phyloP scores from a whole-genome alignment of 73 alveolate species.

The Tetrahymena borealis region DNA sequence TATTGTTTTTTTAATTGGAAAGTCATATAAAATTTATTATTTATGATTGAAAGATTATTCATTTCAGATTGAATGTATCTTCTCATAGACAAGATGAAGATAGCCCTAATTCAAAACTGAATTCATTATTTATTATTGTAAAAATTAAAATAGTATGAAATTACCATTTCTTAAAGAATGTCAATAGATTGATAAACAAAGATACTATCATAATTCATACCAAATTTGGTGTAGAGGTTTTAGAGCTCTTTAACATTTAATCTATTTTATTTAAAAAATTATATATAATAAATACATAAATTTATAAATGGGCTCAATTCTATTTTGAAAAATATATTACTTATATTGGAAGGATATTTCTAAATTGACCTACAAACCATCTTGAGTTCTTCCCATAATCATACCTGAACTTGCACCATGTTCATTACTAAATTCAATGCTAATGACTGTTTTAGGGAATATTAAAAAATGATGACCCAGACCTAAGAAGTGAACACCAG shows the following conservation, averaged over 20 bases:
- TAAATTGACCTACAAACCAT: constrained; percentile 57
- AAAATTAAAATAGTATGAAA: no score
- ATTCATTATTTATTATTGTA: no score
- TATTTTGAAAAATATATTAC: background rate
- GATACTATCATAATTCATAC: constrained; percentile 37
- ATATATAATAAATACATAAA: no score
- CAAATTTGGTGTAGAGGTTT: constrained; percentile 49
- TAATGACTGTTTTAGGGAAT: constrained; percentile 61
- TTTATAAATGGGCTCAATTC: no score
- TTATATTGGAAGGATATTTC: constrained; percentile 58
- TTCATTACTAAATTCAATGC: constrained; percentile 47
- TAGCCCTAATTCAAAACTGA: no score
- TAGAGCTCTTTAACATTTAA: constrained; percentile 44
- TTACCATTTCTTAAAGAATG: constrained; percentile 15
- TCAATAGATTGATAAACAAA: constrained; percentile 50
- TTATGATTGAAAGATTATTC: no score
- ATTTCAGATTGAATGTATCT: no score
- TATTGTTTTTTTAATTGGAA: no score
- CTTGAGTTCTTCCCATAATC: constrained; percentile 52
- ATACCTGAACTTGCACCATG: constrained; percentile 53
- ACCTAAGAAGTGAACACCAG: constrained; percentile 54
- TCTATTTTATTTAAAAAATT: no score
- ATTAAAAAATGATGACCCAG: constrained; percentile 52
- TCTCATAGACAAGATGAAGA: no score
- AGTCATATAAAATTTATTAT: no score